Conservation (phyloP, 1,284 basidiomycete species). For the Laetiporus sulphureus region DNA sequence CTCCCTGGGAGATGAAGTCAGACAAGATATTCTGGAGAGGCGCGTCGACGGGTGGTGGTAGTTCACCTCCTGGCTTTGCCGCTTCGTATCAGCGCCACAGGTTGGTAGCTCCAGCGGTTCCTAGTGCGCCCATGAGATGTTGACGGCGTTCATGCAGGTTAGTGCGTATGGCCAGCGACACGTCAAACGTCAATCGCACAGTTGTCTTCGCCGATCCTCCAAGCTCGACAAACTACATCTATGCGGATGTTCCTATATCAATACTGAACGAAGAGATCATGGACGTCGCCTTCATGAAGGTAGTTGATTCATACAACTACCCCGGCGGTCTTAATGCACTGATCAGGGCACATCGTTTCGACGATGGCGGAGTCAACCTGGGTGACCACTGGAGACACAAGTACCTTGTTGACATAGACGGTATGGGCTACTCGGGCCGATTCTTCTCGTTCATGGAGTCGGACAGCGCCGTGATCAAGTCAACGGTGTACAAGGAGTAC, state of each 20-base stretch:
- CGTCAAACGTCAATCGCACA: slow-evolving; percentile 49
- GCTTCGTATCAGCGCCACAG: slow-evolving; percentile 86
- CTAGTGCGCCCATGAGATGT: slow-evolving; percentile 1
- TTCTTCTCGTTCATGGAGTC: slow-evolving; percentile 84
- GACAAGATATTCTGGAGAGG: slow-evolving; percentile 82
- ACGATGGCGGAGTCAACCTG: slow-evolving; percentile 69
- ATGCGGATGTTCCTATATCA: slow-evolving; percentile 53
- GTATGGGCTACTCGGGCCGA: slow-evolving; percentile 90
- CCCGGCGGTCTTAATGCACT: slow-evolving; percentile 79
- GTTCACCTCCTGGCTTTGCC: slow-evolving; percentile 78
- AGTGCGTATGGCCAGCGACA: slow-evolving; percentile 71
- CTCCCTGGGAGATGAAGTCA: slow-evolving; percentile 73
- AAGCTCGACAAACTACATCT: slow-evolving; percentile 51
- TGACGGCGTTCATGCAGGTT: slow-evolving; percentile 40
- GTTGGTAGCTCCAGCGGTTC: slow-evolving; percentile 28
- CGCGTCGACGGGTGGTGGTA: slow-evolving; percentile 89
- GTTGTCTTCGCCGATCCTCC: slow-evolving; percentile 75
- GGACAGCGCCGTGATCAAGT: slow-evolving; percentile 85
- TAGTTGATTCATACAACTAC: slow-evolving; percentile 61
- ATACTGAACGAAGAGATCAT: slow-evolving; percentile 77
- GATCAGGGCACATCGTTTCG: slow-evolving; percentile 65
- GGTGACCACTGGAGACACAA: slow-evolving; percentile 91
- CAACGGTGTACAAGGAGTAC: slow-evolving; percentile 87
- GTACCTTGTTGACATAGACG: slow-evolving; percentile 87
- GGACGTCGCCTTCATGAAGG: slow-evolving; percentile 85